Evolutionary conservation across 2,329 filamentous ascomycete species (phyloP), one percentile per base, ranked within the genome.

Genomic region (Phaeosphaeria sp.): DNA sequence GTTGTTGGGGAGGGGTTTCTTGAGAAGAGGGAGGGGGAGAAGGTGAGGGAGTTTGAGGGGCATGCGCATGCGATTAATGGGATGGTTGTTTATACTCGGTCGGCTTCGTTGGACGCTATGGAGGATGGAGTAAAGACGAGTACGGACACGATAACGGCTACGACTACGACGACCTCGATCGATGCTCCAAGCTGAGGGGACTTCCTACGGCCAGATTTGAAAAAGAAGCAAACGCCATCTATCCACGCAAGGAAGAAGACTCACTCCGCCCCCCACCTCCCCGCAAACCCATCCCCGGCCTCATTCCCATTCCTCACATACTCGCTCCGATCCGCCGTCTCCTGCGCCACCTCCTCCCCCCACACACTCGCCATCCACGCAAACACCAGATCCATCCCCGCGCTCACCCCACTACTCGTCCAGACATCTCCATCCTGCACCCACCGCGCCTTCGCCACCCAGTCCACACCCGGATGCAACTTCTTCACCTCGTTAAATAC

Each of bases 351-450:
- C 1, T 81, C 80, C 44, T 82, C 78, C 0, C 87, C 86, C 72
- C 82, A 89, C 3, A 84, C 74, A 30, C 80, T 74, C 36, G 69
- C 79, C 18, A 89, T 79, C 74, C 84, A 89, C 1, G 84, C 86
- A 68, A 87, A 80, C 44, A 81, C 84, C 57, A 84, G 77, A 77
- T 90, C 87, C 46, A 88, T 88, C 0, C 87, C 87, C 1, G 87
- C 87, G 51, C 82, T 82, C 6, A 89, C 82, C 0, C 89, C 88
- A 0, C 86, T 87, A 2, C 85, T 85, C 3, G 85, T 86, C 87
- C 88, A 91, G 7, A 90, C 77, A 56, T 89, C 88, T 3, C 85
- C 87, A 73, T 91, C 88, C 0, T 81, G 77, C 0, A 89, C 84
- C 85, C 87, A 91, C 40, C 89, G 80, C 20, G 89, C 89, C 25